A percentile compares a stretch with the other conserved stretches of the same genome.
These are phyloP conservation scores for Carex sylvatica DNA, from an alignment of 202 grass and related monocot genomes.

Conservation along the genomic window DNA sequence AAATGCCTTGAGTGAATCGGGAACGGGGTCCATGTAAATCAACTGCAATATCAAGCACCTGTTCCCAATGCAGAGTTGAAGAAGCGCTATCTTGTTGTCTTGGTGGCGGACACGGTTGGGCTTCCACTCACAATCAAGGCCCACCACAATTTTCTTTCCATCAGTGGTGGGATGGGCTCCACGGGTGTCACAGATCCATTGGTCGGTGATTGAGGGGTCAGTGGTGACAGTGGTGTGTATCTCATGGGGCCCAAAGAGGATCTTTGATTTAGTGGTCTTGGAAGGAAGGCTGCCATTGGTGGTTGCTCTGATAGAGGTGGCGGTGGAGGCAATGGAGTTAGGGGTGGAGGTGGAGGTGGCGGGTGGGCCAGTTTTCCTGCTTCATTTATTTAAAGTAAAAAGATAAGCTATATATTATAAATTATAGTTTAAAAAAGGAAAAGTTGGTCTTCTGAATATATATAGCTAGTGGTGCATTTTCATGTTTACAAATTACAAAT, in stretches of 20 bases:
- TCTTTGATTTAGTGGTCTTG: constrained; percentile 11
- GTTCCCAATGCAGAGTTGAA: constrained; percentile 47
- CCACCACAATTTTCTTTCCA: constrained; percentile 20
- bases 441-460: no score
- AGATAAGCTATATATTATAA: background rate
- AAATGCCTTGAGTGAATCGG: constrained; percentile 30
- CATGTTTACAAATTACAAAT: no score
- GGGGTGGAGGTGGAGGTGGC: background rate
- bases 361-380: background rate
- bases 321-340: constrained; percentile 7
- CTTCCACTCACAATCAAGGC: constrained; percentile 56
- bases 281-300: background rate
- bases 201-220: background rate
- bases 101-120: background rate
- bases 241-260: constrained; percentile 13
- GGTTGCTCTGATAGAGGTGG: background rate
- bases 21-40: constrained; percentile 34
- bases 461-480: no score
- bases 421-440: background rate
- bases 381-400: background rate
- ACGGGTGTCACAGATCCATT: constrained; percentile 37
- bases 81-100: constrained; percentile 39
- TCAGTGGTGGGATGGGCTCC: background rate
- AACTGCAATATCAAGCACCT: constrained; percentile 56
- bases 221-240: constrained; percentile 18